Conservation (phyloP, 768 basidiomycete species). For the Pholiota molesta region DNA sequence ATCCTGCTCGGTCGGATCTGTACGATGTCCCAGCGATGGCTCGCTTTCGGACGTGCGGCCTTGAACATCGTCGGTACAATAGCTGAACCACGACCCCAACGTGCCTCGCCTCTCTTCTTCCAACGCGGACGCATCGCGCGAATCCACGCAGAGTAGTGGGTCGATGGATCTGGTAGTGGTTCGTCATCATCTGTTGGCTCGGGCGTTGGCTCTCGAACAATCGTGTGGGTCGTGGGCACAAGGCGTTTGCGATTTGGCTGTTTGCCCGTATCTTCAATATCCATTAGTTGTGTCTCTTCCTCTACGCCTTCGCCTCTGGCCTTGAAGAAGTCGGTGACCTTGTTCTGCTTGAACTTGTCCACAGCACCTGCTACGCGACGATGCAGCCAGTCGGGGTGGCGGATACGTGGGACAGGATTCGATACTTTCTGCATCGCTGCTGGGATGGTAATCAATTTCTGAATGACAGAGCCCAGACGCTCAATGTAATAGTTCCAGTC, state of each 20-base stretch:
- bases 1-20: constrained; percentile 82
- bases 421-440: constrained; percentile 97
- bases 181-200: constrained; percentile 41
- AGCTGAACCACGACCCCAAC: constrained; percentile 40
- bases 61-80: constrained; percentile 78
- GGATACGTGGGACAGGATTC: constrained; percentile 94
- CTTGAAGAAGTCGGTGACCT: constrained; percentile 93
- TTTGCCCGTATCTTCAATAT: constrained; percentile 60
- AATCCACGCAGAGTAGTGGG: constrained; percentile 78
- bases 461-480: constrained; percentile 94
- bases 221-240: constrained; percentile 57
- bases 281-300: constrained; percentile 38
- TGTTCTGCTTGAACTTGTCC: constrained; percentile 98
- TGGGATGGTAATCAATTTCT: constrained; percentile 98
- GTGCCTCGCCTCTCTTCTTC: constrained; percentile 60
- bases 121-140: constrained; percentile 77
- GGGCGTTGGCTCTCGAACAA: constrained; percentile 42
- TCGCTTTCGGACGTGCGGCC: constrained; percentile 56
- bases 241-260: constrained; percentile 43
- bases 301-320: constrained; percentile 35
- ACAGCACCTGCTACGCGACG: constrained; percentile 85
- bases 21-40: constrained; percentile 87
- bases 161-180: constrained; percentile 63
- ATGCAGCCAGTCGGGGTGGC: constrained; percentile 97
- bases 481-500: constrained; percentile 99